A percentile compares a stretch with the other conserved stretches of the same genome.
Evolutionary conservation across 1,284 basidiomycete species (phyloP).

Genomic region (Moesziomyces sp.): DNA sequence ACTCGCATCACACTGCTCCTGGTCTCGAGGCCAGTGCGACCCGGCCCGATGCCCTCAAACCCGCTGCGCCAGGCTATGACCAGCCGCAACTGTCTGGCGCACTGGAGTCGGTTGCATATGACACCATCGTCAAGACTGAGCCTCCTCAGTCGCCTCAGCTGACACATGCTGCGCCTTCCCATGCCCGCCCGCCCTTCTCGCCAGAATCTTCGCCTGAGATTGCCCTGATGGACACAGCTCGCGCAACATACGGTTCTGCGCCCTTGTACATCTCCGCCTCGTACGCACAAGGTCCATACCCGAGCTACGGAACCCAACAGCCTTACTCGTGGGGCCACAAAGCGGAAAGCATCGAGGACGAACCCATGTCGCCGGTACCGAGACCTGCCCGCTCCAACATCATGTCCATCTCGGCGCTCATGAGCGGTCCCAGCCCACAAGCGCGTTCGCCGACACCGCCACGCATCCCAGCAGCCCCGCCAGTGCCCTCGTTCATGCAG

Average conservation of each 20-base stretch:
- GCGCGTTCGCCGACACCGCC: slow-evolving; percentile 16
- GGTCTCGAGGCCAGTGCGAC: slow-evolving; percentile 4
- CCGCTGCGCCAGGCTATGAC: background rate
- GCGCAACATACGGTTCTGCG: slow-evolving; percentile 4
- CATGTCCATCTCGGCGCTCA: slow-evolving; percentile 51
- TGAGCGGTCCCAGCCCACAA: slow-evolving; percentile 34
- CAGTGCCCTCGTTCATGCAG: slow-evolving; percentile 13
- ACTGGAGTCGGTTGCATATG: background rate
- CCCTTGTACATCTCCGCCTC: background rate
- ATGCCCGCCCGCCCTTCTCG: slow-evolving; percentile 13
- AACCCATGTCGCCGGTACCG: slow-evolving; percentile 29
- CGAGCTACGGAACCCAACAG: background rate
- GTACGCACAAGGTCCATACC: slow-evolving; percentile 5
- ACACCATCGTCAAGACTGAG: slow-evolving; percentile 21
- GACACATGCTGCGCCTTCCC: slow-evolving; percentile 2
- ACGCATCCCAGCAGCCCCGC: slow-evolving; percentile 13
- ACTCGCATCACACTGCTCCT: background rate
- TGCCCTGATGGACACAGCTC: slow-evolving; percentile 26
- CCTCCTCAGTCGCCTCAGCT: slow-evolving; percentile 23
- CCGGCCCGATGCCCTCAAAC: slow-evolving; percentile 6
- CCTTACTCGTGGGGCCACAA: slow-evolving; percentile 7
- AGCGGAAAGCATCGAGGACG: slow-evolving; percentile 15
- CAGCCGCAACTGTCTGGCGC: background rate
- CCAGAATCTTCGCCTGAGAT: slow-evolving; percentile 46
- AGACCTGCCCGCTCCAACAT: slow-evolving; percentile 41